Evolutionary conservation across 78 protist genomes (phyloP).

Genomic region (Dictyostelium intermedium): DNA sequence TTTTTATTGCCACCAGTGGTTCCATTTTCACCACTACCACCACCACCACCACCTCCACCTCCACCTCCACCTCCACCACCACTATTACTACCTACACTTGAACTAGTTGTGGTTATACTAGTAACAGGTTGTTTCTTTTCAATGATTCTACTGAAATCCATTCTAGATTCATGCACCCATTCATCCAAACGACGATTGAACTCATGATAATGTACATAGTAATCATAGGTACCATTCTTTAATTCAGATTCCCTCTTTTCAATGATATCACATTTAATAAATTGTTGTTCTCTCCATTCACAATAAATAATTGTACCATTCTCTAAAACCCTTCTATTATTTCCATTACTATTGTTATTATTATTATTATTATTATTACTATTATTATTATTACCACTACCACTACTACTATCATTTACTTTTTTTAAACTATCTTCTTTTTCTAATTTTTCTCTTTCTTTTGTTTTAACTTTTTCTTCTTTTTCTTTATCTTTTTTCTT

Average conservation of each 20-base stretch:
- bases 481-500: neutral
- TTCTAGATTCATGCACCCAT: constrained; percentile 73
- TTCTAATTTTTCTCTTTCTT: neutral
- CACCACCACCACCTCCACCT: neutral
- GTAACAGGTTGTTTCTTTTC: neutral
- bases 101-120: neutral
- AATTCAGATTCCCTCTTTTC: constrained; percentile 61
- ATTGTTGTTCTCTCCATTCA: constrained; percentile 80
- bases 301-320: constrained; percentile 62
- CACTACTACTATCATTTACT: neutral
- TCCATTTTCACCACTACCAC: neutral
- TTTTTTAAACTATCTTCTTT: neutral
- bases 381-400: no score
- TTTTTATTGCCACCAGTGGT: neutral
- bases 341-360: neutral
- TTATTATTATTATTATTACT: neutral
- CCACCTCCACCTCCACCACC: neutral
- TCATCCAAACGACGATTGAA: constrained; percentile 85
- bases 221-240: constrained; percentile 55
- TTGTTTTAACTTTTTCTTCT: neutral
- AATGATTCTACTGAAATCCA: constrained; percentile 39
- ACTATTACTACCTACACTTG: neutral
- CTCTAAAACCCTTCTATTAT: constrained; percentile 52
- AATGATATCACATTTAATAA: constrained; percentile 64
- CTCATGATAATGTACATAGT: constrained; percentile 80